These are phyloP conservation scores for Alternaria burnsii DNA, from an alignment of 2,329 filamentous ascomycete species.

Conservation along the genomic window DNA sequence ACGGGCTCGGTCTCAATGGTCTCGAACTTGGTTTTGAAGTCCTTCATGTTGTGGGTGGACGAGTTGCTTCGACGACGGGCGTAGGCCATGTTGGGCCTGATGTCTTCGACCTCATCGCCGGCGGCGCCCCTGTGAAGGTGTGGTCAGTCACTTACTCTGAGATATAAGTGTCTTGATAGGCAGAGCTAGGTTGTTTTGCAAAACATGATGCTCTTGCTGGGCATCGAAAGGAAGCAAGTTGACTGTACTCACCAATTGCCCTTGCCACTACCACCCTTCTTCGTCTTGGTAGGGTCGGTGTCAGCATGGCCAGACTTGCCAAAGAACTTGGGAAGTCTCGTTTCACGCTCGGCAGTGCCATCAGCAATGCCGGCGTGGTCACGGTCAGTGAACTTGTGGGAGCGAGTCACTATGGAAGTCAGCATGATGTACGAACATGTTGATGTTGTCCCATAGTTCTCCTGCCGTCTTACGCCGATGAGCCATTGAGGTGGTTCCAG, in stretches of 20 bases:
- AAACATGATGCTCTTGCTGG: not conserved
- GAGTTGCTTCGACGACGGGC: constrained; percentile 92
- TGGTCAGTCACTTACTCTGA: constrained; percentile 25
- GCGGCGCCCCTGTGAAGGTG: constrained; percentile 72
- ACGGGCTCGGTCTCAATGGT: constrained; percentile 86
- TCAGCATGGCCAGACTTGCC: constrained; percentile 84
- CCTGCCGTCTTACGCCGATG: not conserved
- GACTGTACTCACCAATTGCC: constrained; percentile 81
- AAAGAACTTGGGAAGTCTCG: constrained; percentile 90
- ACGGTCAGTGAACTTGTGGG: constrained; percentile 94
- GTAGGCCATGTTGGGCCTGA: constrained; percentile 83
- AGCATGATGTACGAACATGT: constrained; percentile 22
- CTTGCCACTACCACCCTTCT: constrained; percentile 94
- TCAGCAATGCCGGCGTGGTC: constrained; percentile 83
- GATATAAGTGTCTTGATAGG: not conserved
- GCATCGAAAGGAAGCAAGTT: not conserved
- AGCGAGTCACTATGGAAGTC: constrained; percentile 83
- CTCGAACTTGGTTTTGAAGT: constrained; percentile 98
- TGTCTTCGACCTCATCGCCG: constrained; percentile 85
- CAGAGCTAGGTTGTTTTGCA: not conserved
- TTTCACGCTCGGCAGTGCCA: constrained; percentile 72
- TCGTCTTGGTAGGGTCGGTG: constrained; percentile 87
- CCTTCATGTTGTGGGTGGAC: constrained; percentile 73
- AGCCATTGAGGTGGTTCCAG: constrained; percentile 1
- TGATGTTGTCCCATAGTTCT: not conserved